These are phyloP conservation scores for Raffaelea albimanens DNA, from an alignment of 2,329 filamentous ascomycete species.

Conservation along the genomic window DNA sequence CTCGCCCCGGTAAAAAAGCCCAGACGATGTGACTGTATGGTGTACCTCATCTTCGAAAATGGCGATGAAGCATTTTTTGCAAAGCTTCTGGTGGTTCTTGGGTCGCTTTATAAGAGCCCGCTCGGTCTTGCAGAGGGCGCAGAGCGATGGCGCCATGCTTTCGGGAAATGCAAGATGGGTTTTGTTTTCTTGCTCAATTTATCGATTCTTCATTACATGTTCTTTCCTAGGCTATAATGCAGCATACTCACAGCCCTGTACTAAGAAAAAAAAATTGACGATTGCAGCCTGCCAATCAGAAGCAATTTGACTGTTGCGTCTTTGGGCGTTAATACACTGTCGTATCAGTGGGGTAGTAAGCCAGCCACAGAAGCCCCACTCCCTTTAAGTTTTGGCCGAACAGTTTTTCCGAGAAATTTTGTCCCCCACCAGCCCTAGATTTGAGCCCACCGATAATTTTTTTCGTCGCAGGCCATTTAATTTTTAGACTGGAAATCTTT, in stretches of 20 bases:
- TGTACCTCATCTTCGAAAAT: conserved; percentile 92
- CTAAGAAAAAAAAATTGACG: neutral
- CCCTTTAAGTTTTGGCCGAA: too few species aligned
- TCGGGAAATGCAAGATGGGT: too few species aligned
- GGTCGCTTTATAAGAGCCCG: conserved; percentile 86
- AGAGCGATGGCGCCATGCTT: conserved; percentile 66
- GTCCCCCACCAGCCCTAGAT: conserved; percentile 15
- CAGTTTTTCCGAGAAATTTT: conserved; percentile 3
- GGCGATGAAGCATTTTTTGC: conserved; percentile 75
- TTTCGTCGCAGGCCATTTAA: neutral
- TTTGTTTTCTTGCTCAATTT: too few species aligned
- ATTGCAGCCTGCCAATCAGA: neutral
- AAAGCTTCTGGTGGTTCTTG: conserved; percentile 91
- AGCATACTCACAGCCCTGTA: neutral
- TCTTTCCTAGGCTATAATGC: neutral
- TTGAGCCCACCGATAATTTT: conserved; percentile 9
- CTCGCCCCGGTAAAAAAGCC: conserved; percentile 78
- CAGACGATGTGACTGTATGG: conserved; percentile 74
- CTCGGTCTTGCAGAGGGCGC: conserved; percentile 64
- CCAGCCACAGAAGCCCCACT: too few species aligned
- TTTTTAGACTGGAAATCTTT: conserved; percentile 2
- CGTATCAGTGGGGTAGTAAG: too few species aligned
- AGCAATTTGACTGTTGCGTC: too few species aligned
- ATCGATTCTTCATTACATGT: too few species aligned
- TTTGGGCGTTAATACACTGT: too few species aligned